Evolutionary conservation across 2,329 filamentous ascomycete species (phyloP), one percentile per base, ranked within the genome.

Genomic region (Lachnellula willkommii): DNA sequence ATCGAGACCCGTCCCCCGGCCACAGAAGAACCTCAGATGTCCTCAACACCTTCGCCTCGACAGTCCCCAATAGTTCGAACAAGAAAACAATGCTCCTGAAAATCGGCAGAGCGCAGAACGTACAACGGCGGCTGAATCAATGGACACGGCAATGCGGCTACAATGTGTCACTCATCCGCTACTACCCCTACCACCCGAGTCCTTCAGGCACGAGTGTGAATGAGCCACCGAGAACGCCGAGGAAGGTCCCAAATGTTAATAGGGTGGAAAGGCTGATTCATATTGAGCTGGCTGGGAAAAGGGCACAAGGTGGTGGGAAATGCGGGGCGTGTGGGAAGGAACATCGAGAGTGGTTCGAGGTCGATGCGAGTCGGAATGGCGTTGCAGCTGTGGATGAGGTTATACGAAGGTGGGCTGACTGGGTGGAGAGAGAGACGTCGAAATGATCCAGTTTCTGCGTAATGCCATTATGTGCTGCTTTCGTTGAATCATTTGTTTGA

Each of bases 331-430:
- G 94, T 68, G 91, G 91, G 2, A 85, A 85, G 67, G 86, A 90
- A 65, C 94, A 99, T 71, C 78, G 87, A 52, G 94, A 99, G 74
- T 99, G 93, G 93, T 99, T 99, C 70, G 89, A 95, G 73, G 85
- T 96, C 1, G 84, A 89, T 59, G 89, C 89, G 0, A 85, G 77
- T 22, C 81, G 85, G 61, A 79, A 85, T 28, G 89, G 86, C 0
- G 79, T 97, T 3, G 82, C 79, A 58, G 78, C 68, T 26, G 81
- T 89, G 9, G 85, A 89, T 72, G 84, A 88, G 62, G 83, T 91
- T 57, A 85, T 96, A 42, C 82, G 85, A 67, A 75, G 90, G 62
- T 99, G 94, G 94, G 85, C 92, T 8, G 81, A 82, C 11, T 97
- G 92, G 90, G 64, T 56, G 5, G 65, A 66, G 54, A 61, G 47